Evolutionary conservation across 2,329 filamentous ascomycete species (phyloP), one percentile per base, ranked within the genome.

Genomic region (Sporothrix protearum): DNA sequence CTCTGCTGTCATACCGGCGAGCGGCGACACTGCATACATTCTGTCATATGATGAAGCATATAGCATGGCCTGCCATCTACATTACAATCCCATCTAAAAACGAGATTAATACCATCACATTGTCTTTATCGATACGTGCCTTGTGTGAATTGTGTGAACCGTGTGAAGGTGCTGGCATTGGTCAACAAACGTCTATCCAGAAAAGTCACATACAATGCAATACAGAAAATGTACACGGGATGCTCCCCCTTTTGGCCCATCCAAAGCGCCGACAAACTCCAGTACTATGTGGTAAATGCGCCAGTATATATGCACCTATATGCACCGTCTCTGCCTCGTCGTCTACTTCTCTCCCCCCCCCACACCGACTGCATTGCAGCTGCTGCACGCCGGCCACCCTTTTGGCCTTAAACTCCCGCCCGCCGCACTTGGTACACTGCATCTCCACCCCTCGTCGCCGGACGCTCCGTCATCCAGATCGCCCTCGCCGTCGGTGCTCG

Each of bases 341-440:
- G 1, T 9, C 59, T 66, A 16, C 39, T 66, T 66, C 39, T 6
- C n/a, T 45, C 49, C 72, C 3, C 57, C 76, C 78, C 2, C 84
- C 84, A 74, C 85, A 92, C 61, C 82, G 84, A 47, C 85, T 85
- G 78, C 90, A 92, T n/a, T 89, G 83, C 74, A 92, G 79, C 73
- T 83, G 83, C 77, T 88, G 86, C 69, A 82, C 82, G 8, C 84
- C 85, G n/a, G 49, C 84, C 3, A 84, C 80, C 73, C 85, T 87
- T 75, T 85, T 87, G 1, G 86, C 86, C 74, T 87, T 87, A 75
- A 93, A 93, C 73, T 89, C 87, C 25, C 80, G 85, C 1, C 86
- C 84, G 4, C 85, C 85, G 76, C 91, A 93, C 73, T 83, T 84
- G 28, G 82, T 80, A 76, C 90, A 92, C 30, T 79, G 83, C 74